A percentile compares a stretch with the other conserved stretches of the same genome.
These are phyloP conservation scores for Venturia oleaginea DNA, from an alignment of 2,329 filamentous ascomycete genomes.

Conservation along the genomic window DNA sequence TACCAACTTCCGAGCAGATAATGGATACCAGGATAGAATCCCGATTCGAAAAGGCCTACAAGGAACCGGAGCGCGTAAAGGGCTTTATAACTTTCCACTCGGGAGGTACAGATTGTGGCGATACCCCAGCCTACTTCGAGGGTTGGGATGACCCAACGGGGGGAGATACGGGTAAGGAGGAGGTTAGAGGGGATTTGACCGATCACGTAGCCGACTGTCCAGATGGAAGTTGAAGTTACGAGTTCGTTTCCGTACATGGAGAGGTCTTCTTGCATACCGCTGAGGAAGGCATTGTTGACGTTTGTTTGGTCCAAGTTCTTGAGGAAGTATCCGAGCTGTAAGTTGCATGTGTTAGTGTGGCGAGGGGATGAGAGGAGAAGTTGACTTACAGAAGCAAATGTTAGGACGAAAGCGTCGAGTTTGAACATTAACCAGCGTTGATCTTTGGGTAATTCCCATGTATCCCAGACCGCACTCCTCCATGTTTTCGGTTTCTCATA, in stretches of 20 bases:
- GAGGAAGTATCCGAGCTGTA: constrained; percentile 20
- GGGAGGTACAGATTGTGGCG: neutral
- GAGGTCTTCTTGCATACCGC: constrained; percentile 25
- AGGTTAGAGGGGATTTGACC: constrained; percentile 24
- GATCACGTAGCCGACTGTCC: constrained; percentile 24
- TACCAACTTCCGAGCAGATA: constrained; percentile 35
- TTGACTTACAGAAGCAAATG: constrained; percentile 24
- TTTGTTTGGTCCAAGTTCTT: constrained; percentile 24
- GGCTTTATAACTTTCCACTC: neutral
- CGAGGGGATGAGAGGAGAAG: constrained; percentile 5
- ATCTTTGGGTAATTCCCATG: constrained; percentile 40
- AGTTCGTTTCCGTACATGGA: constrained; percentile 24
- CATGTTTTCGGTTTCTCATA: constrained; percentile 23
- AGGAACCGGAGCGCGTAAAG: constrained; percentile 9
- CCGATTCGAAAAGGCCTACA: constrained; percentile 1
- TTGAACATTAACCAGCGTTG: constrained; percentile 40
- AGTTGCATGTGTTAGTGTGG: neutral
- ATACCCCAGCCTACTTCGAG: constrained; percentile 9
- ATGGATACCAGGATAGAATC: constrained; percentile 25
- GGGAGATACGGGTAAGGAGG: constrained; percentile 20
- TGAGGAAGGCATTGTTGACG: constrained; percentile 24
- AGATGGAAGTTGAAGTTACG: constrained; percentile 23
- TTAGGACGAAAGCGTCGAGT: constrained; percentile 37
- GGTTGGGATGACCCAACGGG: constrained; percentile 10
- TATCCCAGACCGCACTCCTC: constrained; percentile 41